Conservation (phyloP, 441 rosid genomes). For the Euphorbia schlechtendalii region DNA sequence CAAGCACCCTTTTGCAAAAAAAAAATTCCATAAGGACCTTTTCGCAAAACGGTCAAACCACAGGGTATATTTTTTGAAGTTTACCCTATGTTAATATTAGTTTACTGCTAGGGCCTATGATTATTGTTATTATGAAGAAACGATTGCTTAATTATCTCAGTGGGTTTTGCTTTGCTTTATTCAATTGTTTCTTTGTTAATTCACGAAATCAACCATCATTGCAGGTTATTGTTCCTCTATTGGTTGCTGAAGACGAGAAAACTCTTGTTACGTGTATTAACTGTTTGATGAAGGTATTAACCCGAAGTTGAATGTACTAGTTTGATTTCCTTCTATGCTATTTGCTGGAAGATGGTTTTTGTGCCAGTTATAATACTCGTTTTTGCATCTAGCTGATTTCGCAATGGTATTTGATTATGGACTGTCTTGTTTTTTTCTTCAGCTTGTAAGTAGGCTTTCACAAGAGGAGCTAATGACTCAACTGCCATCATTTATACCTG, state of each 20-base stretch:
- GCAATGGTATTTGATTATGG: not conserved
- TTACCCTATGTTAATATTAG: not conserved
- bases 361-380: no score
- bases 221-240: constrained; percentile 82
- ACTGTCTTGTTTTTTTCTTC: constrained; percentile 19
- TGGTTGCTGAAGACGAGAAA: constrained; percentile 93
- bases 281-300: constrained; percentile 82
- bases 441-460: constrained; percentile 91
- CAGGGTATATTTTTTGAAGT: no score
- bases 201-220: constrained; percentile 18
- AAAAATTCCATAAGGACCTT: no score
- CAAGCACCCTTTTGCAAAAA: no score
- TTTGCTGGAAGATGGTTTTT: not conserved
- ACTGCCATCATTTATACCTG: constrained; percentile 83
- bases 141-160: not conserved
- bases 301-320: not conserved
- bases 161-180: constrained; percentile 1
- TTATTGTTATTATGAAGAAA: not conserved
- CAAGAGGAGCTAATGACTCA: constrained; percentile 80
- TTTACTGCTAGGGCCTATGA: not conserved
- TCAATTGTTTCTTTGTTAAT: not conserved
- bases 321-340: not conserved
- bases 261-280: constrained; percentile 88
- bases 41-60: no score
- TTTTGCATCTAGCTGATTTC: not conserved